Conservation (phyloP, 148 eudicot genomes). For the Nyssa sinensis region DNA sequence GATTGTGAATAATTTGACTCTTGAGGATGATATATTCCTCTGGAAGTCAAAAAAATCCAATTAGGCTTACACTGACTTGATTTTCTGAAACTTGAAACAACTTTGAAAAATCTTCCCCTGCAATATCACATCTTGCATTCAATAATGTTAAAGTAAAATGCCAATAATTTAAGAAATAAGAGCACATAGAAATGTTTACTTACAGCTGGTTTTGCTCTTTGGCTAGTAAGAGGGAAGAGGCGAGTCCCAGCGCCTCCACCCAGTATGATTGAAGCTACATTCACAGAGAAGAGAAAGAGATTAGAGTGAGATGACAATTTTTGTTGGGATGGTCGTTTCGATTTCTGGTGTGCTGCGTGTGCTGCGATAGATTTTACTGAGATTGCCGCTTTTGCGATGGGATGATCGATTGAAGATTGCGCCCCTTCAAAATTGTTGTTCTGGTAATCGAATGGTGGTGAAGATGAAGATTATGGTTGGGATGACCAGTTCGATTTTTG, state of each 20-base stretch:
- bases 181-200: too few relatives aligned
- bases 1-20: background rate
- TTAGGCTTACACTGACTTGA: background rate
- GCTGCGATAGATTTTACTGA: too few relatives aligned
- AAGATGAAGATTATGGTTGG: too few relatives aligned
- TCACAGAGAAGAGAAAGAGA: too few relatives aligned
- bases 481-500: too few relatives aligned
- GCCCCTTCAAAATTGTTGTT: too few relatives aligned
- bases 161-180: background rate
- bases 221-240: conserved; percentile 81
- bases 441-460: too few relatives aligned
- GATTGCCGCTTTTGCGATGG: too few relatives aligned
- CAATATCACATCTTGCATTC: background rate
- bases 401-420: too few relatives aligned
- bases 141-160: background rate
- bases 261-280: conserved; percentile 77
- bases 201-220: conserved; percentile 93
- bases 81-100: background rate
- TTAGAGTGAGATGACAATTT: too few relatives aligned
- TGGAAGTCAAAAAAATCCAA: background rate
- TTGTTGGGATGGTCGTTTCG: too few relatives aligned
- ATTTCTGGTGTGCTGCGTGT: too few relatives aligned
- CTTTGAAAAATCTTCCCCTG: background rate
- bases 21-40: conserved; percentile 1
- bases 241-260: conserved; percentile 96